Evolutionary conservation across 192 early-diverging fungal genomes (phyloP).

Genomic region (Dispira simplex): DNA sequence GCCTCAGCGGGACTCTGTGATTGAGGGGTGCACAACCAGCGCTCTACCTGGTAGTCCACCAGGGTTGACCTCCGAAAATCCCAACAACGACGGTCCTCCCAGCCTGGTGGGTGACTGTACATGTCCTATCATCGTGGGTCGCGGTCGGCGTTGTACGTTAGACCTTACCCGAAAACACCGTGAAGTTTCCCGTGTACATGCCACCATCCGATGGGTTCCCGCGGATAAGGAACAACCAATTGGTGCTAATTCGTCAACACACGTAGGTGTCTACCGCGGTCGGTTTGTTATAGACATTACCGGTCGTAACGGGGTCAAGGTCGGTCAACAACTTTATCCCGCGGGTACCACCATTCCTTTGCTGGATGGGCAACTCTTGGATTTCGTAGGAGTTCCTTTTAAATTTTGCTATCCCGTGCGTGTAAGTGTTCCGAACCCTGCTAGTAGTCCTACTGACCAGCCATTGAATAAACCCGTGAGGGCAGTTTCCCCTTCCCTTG

Average conservation of each 20-base stretch:
- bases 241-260: background rate
- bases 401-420: conserved; percentile 17
- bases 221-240: background rate
- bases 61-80: background rate
- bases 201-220: background rate
- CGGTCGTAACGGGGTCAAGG: conserved; percentile 28
- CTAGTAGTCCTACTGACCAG: too few species aligned
- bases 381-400: conserved; percentile 31
- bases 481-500: too few species aligned
- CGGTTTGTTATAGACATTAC: conserved; percentile 19
- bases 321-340: conserved; percentile 20
- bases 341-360: conserved; percentile 16
- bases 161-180: conserved; percentile 5
- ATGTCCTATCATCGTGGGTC: background rate
- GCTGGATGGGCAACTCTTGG: conserved; percentile 19
- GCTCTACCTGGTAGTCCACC: too few species aligned
- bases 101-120: background rate
- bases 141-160: background rate
- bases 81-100: background rate
- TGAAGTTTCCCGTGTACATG: conserved; percentile 4
- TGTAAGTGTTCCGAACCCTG: too few species aligned
- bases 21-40: too few species aligned
- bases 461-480: too few species aligned
- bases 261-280: background rate
- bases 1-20: too few species aligned